Base-by-base conservation (phyloP, 495 filamentous ascomycete species). In the Aspergillus mulundensis region DNA sequence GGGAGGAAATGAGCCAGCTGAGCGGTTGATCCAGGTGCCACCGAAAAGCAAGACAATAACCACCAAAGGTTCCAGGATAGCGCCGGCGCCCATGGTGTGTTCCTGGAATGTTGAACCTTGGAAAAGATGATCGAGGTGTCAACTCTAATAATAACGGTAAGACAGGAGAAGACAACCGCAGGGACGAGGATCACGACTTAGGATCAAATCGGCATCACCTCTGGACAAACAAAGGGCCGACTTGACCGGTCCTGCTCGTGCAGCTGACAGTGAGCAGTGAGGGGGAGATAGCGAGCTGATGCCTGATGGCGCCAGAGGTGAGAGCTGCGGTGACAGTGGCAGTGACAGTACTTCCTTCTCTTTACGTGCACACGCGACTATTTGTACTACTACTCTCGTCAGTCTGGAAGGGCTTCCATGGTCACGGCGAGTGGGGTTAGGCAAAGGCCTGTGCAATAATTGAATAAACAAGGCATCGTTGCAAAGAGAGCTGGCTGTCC, bases 11-110 rank as follows among this genome's bases (percentile, higher is more conserved):
- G 59, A 60, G 11, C 53, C 47, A 7, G 52, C 66, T 10, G 73
- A 66, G 20, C 81, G 68, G 50, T 84, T 84, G 50, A 84, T 79
- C 79, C 79, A 83, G 12, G 80, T 82, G 6, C 81, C 81, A 52
- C 80, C 79, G 55, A 83, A 77, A n/a, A 84, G 74, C 15, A 84
- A 70, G 3, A 73, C 69, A 36, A 84, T 66, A 14, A 84, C 80
- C 7, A 78, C 75, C 30, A 82, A 64, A 12, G 81, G 81, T 54
- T 84, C 81, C 32, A 81, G 58, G 41, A 83, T 58, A 23, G 72
- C 77, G 7, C 79, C 79, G 23, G 62, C 72, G 11, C 81, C 81
- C 79, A 82, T 82, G 55, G 25, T 68, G 61, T 14, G 24, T 18
- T 46, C 36, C n/a, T 45, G 41, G 15, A 7, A 36, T 36, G 25